Base-by-base conservation (phyloP, 1,284 basidiomycete species). In the Schizophyllum commune region DNA sequence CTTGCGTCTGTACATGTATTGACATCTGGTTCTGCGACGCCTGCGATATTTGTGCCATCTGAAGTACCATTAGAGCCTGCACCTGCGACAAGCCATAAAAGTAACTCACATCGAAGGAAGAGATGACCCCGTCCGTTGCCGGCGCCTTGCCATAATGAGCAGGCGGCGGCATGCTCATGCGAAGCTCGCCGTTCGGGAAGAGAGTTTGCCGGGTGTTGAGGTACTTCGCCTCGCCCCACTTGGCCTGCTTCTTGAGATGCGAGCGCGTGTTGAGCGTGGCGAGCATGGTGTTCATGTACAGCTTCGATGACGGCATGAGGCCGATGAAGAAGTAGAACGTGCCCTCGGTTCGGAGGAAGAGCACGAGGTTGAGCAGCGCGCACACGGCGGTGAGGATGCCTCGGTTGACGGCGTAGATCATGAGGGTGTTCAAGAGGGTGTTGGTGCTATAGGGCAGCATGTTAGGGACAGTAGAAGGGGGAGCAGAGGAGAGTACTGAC, bases 251-350 rank as follows among this genome's bases (percentile, higher is more conserved):
- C 39, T 47, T 47, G 39, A 47, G 39, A 17, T 47, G 39, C 39
- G 39, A 47, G 39, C 39, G 39, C 39, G 39, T 47, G 39, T 47
- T 47, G 39, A 47, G 39, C 65, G 68, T 67, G 13, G 69, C 67
- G n/a, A 70, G 58, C 51, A 68, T 66, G 32, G 67, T 69, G 58
- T 70, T 70, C 69, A 70, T 69, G 52, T 70, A 70, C 32, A 70
- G 60, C 60, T 71, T 71, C 21, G 66, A 65, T 33, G 67, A 69
- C 8, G 65, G 56, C 1, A 65, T 60, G 2, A 69, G 60, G 8
- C 68, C 69, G 32, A 69, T 56, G 61, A 68, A 68, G 62, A 68
- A 71, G 53, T 66, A 71, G 34, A 69, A 68, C 11, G 66, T 69
- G 15, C 63, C 60, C 6, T 68, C 68, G 8, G 64, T 47, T 1